These are phyloP conservation scores for Marasmius fiardii DNA, from an alignment of 1,284 basidiomycete genomes.

Conservation along the genomic window DNA sequence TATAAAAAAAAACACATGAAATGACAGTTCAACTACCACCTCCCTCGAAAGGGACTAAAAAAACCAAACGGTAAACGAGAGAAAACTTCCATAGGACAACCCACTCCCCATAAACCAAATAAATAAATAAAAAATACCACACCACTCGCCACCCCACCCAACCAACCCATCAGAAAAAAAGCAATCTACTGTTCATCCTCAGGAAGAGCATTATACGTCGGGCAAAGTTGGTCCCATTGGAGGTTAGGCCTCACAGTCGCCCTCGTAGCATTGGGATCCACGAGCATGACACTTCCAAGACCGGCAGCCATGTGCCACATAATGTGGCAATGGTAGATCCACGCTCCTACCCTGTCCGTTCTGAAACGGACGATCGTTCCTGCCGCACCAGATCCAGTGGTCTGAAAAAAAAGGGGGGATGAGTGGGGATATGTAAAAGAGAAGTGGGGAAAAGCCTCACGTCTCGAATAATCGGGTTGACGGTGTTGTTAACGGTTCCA, in stretches of 20 bases:
- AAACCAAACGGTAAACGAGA: too few relatives aligned
- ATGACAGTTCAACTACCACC: too few relatives aligned
- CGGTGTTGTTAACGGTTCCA: slow-evolving; percentile 17
- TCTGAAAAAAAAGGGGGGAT: slow-evolving; percentile 11
- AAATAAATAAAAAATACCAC: background rate
- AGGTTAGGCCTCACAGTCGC: slow-evolving; percentile 15
- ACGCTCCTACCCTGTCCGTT: slow-evolving; percentile 10
- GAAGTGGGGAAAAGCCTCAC: slow-evolving; percentile 5
- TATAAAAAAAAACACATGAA: too few relatives aligned
- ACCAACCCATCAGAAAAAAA: background rate
- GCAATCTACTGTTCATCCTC: slow-evolving; percentile 7
- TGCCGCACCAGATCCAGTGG: slow-evolving; percentile 18
- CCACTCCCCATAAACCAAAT: background rate
- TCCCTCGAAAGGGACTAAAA: too few relatives aligned
- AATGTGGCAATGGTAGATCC: slow-evolving; percentile 27
- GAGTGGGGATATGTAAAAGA: background rate
- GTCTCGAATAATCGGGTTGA: slow-evolving; percentile 24
- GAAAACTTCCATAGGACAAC: too few relatives aligned
- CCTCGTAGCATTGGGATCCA: slow-evolving; percentile 15
- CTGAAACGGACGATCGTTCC: slow-evolving; percentile 10
- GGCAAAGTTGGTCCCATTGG: slow-evolving; percentile 24
- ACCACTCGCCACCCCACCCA: background rate
- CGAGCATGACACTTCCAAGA: slow-evolving; percentile 23
- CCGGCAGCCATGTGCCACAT: slow-evolving; percentile 28
- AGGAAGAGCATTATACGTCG: slow-evolving; percentile 18